Percentiles rank a stretch among this genome's conserved stretches.
Conservation (phyloP, 768 basidiomycete species). For the Termitomyces sp. region DNA sequence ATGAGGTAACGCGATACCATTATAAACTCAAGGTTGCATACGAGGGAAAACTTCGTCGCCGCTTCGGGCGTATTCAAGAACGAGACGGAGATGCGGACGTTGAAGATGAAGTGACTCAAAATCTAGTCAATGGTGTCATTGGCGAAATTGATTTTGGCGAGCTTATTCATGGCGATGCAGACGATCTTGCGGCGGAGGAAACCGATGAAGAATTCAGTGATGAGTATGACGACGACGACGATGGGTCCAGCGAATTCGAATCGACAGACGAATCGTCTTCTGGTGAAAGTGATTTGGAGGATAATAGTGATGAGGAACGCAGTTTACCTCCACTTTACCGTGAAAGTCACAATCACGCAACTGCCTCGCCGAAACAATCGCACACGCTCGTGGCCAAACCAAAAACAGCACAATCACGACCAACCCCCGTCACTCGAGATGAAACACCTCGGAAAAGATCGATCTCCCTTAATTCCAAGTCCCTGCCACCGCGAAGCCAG, state of each 20-base stretch:
- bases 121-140: constrained; percentile 76
- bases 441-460: constrained; percentile 27
- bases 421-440: constrained; percentile 7
- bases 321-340: neutral
- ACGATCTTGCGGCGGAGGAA: constrained; percentile 77
- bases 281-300: constrained; percentile 12
- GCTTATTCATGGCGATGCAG: constrained; percentile 69
- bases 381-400: constrained; percentile 8
- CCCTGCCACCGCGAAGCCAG: constrained; percentile 26
- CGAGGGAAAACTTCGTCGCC: constrained; percentile 84
- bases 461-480: constrained; percentile 41
- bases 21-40: constrained; percentile 91
- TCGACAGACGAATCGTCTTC: constrained; percentile 18
- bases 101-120: constrained; percentile 81
- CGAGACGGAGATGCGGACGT: constrained; percentile 47
- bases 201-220: constrained; percentile 42
- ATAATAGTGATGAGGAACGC: constrained; percentile 28
- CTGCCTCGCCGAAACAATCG: constrained; percentile 9
- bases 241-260: constrained; percentile 23
- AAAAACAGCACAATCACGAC: neutral
- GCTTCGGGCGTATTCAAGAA: constrained; percentile 63
- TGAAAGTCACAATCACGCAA: constrained; percentile 1
- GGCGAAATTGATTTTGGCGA: constrained; percentile 80
- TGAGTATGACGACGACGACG: constrained; percentile 22
- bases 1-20: constrained; percentile 86